These are phyloP conservation scores for Acorus calamus DNA, from an alignment of 106 monocot species.

Conservation along the genomic window DNA sequence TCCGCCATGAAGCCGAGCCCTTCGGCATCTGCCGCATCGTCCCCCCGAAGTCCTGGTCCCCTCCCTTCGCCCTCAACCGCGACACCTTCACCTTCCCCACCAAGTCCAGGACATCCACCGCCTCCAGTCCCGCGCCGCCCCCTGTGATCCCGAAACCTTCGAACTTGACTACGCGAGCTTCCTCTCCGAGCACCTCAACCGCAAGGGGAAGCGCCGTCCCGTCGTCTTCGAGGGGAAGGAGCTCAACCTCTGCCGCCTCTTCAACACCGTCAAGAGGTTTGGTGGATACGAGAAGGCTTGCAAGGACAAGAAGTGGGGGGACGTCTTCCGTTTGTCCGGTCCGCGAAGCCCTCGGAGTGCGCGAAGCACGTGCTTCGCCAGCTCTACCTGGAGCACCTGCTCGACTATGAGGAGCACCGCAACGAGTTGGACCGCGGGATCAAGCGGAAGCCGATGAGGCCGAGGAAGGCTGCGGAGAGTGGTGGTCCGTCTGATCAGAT, in stretches of 20 bases:
- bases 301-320: conserved; percentile 52
- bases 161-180: conserved; percentile 52
- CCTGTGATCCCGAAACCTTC: conserved; percentile 60
- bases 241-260: conserved; percentile 58
- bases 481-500: conserved; percentile 42
- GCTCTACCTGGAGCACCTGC: conserved; percentile 55
- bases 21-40: conserved; percentile 77
- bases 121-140: conserved; percentile 56
- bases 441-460: conserved; percentile 10
- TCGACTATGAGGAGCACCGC: conserved; percentile 61
- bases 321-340: conserved; percentile 35
- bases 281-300: conserved; percentile 56
- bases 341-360: conserved; percentile 41
- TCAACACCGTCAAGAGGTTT: conserved; percentile 55
- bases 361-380: conserved; percentile 66
- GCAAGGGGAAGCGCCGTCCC: conserved; percentile 14
- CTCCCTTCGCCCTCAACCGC: conserved; percentile 43
- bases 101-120: conserved; percentile 63
- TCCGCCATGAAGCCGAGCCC: conserved; percentile 57
- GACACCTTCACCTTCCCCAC: conserved; percentile 47
- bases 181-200: conserved; percentile 20
- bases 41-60: conserved; percentile 58
- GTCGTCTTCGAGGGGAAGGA: conserved; percentile 37
- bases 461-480: conserved; percentile 9
- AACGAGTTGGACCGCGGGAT: conserved; percentile 2